A percentile compares a stretch with the other conserved stretches of the same genome.
Conservation (phyloP, 768 basidiomycete species). For the Naganishia onofrii region DNA sequence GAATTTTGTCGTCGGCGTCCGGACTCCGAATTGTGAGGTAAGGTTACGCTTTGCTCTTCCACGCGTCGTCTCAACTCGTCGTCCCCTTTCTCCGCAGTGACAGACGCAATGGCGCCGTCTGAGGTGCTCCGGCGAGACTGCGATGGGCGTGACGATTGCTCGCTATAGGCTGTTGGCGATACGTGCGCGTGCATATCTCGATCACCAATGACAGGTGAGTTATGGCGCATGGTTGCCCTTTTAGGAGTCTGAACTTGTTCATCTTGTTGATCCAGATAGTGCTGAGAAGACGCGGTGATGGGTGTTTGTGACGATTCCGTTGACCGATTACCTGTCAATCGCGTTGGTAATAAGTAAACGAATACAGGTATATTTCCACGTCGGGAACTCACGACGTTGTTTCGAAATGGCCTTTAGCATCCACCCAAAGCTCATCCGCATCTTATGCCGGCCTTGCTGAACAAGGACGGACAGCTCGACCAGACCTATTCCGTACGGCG, state of each 20-base stretch:
- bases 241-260: neutral
- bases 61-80: too few relatives aligned
- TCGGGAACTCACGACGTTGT: conserved; percentile 23
- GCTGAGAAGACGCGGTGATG: neutral
- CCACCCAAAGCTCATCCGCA: conserved; percentile 57
- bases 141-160: neutral
- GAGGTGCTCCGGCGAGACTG: too few relatives aligned
- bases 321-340: neutral
- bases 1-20: neutral
- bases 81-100: neutral
- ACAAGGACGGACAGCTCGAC: conserved; percentile 66
- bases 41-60: neutral
- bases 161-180: neutral
- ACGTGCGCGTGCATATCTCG: too few relatives aligned
- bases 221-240: neutral
- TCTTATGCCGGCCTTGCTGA: conserved; percentile 66
- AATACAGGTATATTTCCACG: too few relatives aligned
- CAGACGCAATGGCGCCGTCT: neutral
- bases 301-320: neutral
- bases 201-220: neutral
- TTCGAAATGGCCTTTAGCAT: conserved; percentile 38
- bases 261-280: too few relatives aligned
- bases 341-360: neutral
- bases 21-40: neutral
- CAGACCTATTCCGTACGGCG: conserved; percentile 69